These are phyloP conservation scores for Phytophthora ramorum DNA, from an alignment of 352 stramenopile genomes.

Conservation along the genomic window DNA sequence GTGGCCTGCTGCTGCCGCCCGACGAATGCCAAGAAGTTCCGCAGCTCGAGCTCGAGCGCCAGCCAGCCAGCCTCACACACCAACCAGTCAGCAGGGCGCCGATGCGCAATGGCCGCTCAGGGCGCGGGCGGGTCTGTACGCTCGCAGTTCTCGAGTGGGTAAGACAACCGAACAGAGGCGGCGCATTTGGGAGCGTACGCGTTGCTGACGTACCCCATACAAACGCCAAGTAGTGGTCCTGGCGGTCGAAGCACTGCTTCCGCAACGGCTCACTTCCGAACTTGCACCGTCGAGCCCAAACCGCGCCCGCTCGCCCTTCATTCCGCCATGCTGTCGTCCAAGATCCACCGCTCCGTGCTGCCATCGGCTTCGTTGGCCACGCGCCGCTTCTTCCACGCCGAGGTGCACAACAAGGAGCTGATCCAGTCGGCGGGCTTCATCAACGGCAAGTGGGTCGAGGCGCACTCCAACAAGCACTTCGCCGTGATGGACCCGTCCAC, in stretches of 20 bases:
- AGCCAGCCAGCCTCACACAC: too few species aligned
- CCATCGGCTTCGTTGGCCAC: slow-evolving; percentile 15
- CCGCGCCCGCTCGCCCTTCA: neutral
- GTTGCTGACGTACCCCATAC: slow-evolving; percentile 44
- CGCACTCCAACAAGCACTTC: slow-evolving; percentile 61
- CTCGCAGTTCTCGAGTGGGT: slow-evolving; percentile 8
- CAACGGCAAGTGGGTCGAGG: slow-evolving; percentile 79
- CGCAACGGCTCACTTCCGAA: slow-evolving; percentile 38
- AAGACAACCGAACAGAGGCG: too few species aligned
- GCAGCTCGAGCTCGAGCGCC: too few species aligned
- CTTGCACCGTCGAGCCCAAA: slow-evolving; percentile 22
- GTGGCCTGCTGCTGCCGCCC: too few species aligned
- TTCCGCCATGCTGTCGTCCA: slow-evolving; percentile 34
- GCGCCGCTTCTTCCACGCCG: slow-evolving; percentile 56
- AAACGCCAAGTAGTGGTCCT: slow-evolving; percentile 27
- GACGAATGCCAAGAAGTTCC: neutral
- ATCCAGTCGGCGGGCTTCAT: slow-evolving; percentile 83
- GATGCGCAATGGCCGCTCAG: neutral
- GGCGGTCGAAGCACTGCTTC: too few species aligned
- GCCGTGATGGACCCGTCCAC: slow-evolving; percentile 81
- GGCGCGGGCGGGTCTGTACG: neutral
- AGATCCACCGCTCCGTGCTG: slow-evolving; percentile 39
- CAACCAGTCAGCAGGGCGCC: neutral
- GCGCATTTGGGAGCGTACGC: slow-evolving; percentile 29
- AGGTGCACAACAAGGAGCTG: slow-evolving; percentile 68